A percentile compares a stretch with the other conserved stretches of the same genome.
Conservation (phyloP, 2,329 filamentous ascomycete genomes). For the Eutypa lata region DNA sequence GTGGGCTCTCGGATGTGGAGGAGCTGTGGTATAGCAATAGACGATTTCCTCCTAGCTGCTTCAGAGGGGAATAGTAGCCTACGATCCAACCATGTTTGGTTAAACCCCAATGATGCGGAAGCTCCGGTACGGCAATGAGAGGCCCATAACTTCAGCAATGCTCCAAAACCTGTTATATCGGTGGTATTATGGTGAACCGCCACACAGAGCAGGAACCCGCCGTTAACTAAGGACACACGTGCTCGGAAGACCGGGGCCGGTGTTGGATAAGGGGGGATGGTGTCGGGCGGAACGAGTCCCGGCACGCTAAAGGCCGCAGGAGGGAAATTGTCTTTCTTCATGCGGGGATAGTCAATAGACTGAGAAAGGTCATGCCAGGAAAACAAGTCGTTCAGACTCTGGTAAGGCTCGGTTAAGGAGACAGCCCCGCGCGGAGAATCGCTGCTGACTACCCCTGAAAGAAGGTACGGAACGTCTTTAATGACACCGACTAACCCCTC, state of each 20-base stretch:
- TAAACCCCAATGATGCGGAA: constrained; percentile 11
- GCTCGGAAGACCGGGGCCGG: constrained; percentile 23
- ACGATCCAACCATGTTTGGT: constrained; percentile 19
- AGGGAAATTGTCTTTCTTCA: constrained; percentile 19
- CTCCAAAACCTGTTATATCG: constrained; percentile 26
- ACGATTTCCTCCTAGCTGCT: background rate
- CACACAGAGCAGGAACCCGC: constrained; percentile 22
- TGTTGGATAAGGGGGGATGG: constrained; percentile 12
- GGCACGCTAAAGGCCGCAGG: constrained; percentile 14
- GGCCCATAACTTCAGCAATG: constrained; percentile 27
- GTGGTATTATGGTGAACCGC: constrained; percentile 24
- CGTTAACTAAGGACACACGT: constrained; percentile 17
- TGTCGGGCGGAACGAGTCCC: constrained; percentile 15
- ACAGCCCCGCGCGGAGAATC: constrained; percentile 8
- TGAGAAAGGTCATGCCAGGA: constrained; percentile 18
- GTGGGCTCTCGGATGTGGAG: constrained; percentile 11
- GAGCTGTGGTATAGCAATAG: constrained; percentile 14
- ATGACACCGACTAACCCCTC: constrained; percentile 13
- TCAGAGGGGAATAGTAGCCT: background rate
- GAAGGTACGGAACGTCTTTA: constrained; percentile 23
- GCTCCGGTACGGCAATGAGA: constrained; percentile 18
- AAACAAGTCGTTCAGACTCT: constrained; percentile 17
- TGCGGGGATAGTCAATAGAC: constrained; percentile 16
- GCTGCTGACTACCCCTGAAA: constrained; percentile 15
- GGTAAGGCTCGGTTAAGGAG: constrained; percentile 12